phyloP scores from a whole-genome alignment of 2,329 filamentous ascomycete species.

The Claviceps quebecensis region DNA sequence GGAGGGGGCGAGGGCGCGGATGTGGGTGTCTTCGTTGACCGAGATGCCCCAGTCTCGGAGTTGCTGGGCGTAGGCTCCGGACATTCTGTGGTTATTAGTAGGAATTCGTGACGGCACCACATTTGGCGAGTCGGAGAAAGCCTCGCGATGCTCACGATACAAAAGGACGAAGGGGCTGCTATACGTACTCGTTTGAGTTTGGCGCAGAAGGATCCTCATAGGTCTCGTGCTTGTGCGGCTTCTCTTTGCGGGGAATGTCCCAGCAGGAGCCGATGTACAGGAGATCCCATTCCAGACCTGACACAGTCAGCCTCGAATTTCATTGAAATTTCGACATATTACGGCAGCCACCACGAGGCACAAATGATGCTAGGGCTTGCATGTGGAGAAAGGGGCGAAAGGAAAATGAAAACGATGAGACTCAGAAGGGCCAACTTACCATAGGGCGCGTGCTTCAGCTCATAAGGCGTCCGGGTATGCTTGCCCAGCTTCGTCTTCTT shows the following conservation, averaged over 20 bases:
- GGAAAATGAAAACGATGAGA: not conserved
- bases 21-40: not conserved
- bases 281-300: conserved; percentile 1
- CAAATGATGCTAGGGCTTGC: not conserved
- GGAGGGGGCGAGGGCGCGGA: not conserved
- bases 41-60: not conserved
- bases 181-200: not conserved
- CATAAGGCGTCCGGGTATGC: not conserved
- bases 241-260: conserved; percentile 1
- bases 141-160: no score
- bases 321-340: no score
- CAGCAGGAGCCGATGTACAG: conserved; percentile 1
- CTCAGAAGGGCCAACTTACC: not conserved
- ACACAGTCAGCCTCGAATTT: no score
- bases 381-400: not conserved
- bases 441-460: not conserved
- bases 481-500: not conserved
- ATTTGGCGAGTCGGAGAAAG: no score
- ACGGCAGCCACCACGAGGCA: no score
- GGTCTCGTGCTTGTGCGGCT: not conserved
- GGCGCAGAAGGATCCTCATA: not conserved
- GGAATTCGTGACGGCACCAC: no score
- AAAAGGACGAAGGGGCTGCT: not conserved
- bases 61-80: not conserved
- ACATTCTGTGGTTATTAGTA: not conserved